Evolutionary conservation across 352 stramenopile species (phyloP), one percentile per base, ranked within the genome.

Genomic region (Phytophthora cryptogea): DNA sequence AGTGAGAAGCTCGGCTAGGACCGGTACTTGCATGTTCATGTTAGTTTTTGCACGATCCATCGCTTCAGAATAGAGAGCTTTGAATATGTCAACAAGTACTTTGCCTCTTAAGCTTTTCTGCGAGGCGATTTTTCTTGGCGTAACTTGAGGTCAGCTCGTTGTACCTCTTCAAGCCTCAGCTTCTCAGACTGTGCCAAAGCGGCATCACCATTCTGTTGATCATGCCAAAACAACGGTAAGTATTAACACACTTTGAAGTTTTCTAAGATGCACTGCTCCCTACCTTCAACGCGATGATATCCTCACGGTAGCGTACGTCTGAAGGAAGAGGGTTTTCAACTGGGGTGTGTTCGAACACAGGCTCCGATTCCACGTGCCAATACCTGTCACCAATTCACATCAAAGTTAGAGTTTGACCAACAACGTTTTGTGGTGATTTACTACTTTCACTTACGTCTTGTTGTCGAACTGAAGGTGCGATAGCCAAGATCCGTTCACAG

Each of bases 361-460:
- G 81, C 54, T 89, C 81, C 0, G 79, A 83, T 30, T 88, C 78
- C 17, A 91, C 68, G 32, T 90, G 74, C 83, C 83, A 93, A 50
- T 89, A 90, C 3, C 74, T 83, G 36, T 14, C 42, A 48, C 3
- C 59, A 33, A 14, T 56, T 42, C 2, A 50, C 17, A 27, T 31
- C 7, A 10, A 33, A 31, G 27, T 42, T 35, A 49, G 27, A 8
- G 11, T 28, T 35, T 7, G 32, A 6, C 32, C 6, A 37, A 37
- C 14, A 37, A 11, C 32, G 9, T 5, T 10, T 37, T 10, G 11
- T 37, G 32, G 32, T 14, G n/a, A 39, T 16, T 39, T 39, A 23
- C 20, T 23, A 44, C n/a, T 11, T 47, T 49, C 13, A 66, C 73
- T 45, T 68, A 80, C 60, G 81, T 78, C 52, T 88, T 86, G 43